These are phyloP conservation scores for Aspergillus egyptiacus DNA, from an alignment of 495 filamentous ascomycete genomes.

Conservation along the genomic window DNA sequence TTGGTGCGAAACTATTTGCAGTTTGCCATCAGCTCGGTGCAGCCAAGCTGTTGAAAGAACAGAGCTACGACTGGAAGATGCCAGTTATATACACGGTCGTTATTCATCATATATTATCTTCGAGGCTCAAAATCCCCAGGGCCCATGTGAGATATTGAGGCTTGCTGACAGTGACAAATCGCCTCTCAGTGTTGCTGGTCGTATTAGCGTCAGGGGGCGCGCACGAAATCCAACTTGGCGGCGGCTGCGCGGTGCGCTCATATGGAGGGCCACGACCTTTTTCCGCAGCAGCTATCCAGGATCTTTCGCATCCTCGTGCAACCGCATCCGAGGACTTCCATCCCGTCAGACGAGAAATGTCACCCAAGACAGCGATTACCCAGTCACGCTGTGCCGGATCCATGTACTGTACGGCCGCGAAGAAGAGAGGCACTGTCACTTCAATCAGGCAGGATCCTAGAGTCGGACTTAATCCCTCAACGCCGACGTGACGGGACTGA, in stretches of 20 bases:
- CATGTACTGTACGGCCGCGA: conserved; percentile 77
- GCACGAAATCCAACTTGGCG: conserved; percentile 11
- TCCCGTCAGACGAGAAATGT: conserved; percentile 74
- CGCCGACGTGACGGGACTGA: conserved; percentile 52
- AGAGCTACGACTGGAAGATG: too few relatives aligned
- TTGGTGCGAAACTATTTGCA: too few relatives aligned
- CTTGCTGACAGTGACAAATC: conserved; percentile 44
- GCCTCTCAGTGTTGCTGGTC: conserved; percentile 26
- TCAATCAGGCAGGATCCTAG: conserved; percentile 78
- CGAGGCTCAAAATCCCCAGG: conserved; percentile 53
- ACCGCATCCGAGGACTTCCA: conserved; percentile 80
- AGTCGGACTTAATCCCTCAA: conserved; percentile 63
- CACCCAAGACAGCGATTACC: conserved; percentile 63
- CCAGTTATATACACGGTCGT: background rate
- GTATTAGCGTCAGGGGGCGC: conserved; percentile 34
- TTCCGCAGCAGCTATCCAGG: conserved; percentile 68
- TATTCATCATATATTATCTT: conserved; percentile 44
- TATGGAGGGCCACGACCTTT: conserved; percentile 65
- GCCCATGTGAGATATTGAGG: conserved; percentile 47
- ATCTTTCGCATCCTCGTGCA: conserved; percentile 72
- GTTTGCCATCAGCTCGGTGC: too few relatives aligned
- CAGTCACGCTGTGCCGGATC: conserved; percentile 66
- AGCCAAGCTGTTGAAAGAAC: too few relatives aligned
- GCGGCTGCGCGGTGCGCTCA: background rate
- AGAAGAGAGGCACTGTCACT: conserved; percentile 72